Conservation (phyloP, 2,329 filamentous ascomycete species). For the Botrytis aclada region DNA sequence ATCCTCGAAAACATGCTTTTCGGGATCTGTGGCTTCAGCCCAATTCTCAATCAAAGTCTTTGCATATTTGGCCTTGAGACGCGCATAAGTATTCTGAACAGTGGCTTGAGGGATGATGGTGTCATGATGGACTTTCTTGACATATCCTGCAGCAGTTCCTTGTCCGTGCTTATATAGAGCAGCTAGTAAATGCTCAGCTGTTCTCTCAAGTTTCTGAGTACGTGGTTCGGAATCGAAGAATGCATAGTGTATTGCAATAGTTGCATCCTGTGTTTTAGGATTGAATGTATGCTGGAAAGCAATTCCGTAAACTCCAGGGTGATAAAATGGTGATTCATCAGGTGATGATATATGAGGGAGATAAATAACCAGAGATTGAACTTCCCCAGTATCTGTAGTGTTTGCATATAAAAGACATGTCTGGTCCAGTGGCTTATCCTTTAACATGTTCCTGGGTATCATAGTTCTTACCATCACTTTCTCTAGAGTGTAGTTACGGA, state of each 20-base stretch:
- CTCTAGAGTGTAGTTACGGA: conserved; percentile 47
- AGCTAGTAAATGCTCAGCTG: conserved; percentile 64
- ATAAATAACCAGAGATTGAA: conserved; percentile 66
- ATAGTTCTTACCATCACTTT: conserved; percentile 72
- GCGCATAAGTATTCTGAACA: conserved; percentile 79
- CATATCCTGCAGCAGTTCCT: conserved; percentile 62
- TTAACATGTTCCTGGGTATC: conserved; percentile 75
- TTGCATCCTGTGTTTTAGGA: conserved; percentile 43
- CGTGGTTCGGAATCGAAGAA: conserved; percentile 44
- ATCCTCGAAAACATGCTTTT: conserved; percentile 95
- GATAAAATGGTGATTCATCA: conserved; percentile 78
- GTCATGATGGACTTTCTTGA: conserved; percentile 83
- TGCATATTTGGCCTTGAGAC: conserved; percentile 77
- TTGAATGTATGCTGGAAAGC: conserved; percentile 72
- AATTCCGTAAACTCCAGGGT: conserved; percentile 71
- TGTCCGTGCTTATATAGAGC: conserved; percentile 72
- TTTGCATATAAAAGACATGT: conserved; percentile 70
- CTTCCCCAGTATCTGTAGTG: conserved; percentile 31
- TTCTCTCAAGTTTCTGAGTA: conserved; percentile 56
- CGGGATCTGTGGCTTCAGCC: conserved; percentile 82
- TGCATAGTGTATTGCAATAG: conserved; percentile 59
- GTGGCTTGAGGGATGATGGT: conserved; percentile 70
- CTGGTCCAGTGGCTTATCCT: conserved; percentile 75
- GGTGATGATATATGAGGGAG: conserved; percentile 65
- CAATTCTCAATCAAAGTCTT: conserved; percentile 67